phyloP scores from a whole-genome alignment of 371 early-diverging fungal genomes.

The Lichtheimia hyalospora region DNA sequence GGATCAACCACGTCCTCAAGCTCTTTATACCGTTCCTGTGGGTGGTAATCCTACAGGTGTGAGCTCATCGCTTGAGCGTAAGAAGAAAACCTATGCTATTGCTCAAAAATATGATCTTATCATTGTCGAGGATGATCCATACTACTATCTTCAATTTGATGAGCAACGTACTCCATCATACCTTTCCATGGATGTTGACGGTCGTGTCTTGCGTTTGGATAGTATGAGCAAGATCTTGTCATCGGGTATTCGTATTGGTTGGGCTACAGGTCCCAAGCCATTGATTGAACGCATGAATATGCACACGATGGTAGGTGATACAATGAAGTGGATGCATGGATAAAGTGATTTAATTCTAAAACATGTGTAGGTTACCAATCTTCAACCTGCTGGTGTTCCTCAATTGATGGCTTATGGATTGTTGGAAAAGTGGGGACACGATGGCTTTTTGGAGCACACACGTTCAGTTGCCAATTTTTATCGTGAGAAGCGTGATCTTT shows the following conservation, averaged over 20 bases:
- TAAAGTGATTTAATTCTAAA: not conserved
- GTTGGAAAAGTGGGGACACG: slow-evolving; percentile 60
- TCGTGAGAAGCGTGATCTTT: slow-evolving; percentile 60
- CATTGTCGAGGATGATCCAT: slow-evolving; percentile 83
- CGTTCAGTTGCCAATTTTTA: slow-evolving; percentile 60
- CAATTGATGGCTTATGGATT: slow-evolving; percentile 68
- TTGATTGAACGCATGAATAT: slow-evolving; percentile 72
- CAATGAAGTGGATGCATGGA: not conserved
- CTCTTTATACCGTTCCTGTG: slow-evolving; percentile 63
- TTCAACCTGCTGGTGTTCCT: slow-evolving; percentile 76
- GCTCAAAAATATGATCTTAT: slow-evolving; percentile 62
- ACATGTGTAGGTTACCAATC: slow-evolving; percentile 52
- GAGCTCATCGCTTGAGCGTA: slow-evolving; percentile 64
- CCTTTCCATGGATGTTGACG: slow-evolving; percentile 77
- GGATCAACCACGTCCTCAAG: slow-evolving; percentile 46
- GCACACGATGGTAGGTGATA: slow-evolving; percentile 53
- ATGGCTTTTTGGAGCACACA: slow-evolving; percentile 70
- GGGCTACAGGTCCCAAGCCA: slow-evolving; percentile 71
- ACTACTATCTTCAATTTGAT: slow-evolving; percentile 68
- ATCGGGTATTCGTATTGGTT: slow-evolving; percentile 79
- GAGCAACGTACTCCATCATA: slow-evolving; percentile 57
- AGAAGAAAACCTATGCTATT: slow-evolving; percentile 61
- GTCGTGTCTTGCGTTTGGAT: slow-evolving; percentile 82
- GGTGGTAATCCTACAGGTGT: slow-evolving; percentile 79
- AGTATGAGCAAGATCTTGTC: slow-evolving; percentile 81